phyloP scores from a whole-genome alignment of 352 stramenopile species.

The Paralagenidium karlingii region DNA sequence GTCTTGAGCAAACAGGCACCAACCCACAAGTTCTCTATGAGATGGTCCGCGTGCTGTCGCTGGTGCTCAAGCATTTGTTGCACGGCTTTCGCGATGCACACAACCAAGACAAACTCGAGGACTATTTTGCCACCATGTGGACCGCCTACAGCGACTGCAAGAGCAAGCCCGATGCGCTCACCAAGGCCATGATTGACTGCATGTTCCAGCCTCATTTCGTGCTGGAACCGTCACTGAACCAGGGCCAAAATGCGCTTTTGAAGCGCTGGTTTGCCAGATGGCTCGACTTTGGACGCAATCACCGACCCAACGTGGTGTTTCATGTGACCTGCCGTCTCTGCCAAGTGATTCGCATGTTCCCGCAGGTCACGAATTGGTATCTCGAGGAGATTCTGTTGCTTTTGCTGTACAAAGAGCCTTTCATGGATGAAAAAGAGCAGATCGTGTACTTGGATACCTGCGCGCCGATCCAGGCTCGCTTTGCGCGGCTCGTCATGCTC shows the following conservation, averaged over 20 bases:
- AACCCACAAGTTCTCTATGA: conserved; percentile 39
- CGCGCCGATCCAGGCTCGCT: conserved; percentile 25
- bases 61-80: conserved; percentile 36
- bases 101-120: conserved; percentile 12
- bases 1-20: conserved; percentile 36
- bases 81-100: too few species aligned
- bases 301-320: conserved; percentile 70
- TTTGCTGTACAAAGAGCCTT: conserved; percentile 62
- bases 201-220: conserved; percentile 65
- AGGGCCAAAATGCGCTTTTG: conserved; percentile 12
- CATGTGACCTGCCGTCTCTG: conserved; percentile 54
- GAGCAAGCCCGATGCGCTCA: conserved; percentile 53
- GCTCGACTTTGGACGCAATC: conserved; percentile 29
- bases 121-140: conserved; percentile 47
- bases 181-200: conserved; percentile 43
- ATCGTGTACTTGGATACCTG: conserved; percentile 1
- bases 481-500: conserved; percentile 56
- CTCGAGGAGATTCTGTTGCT: conserved; percentile 52
- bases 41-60: conserved; percentile 55
- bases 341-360: conserved; percentile 48
- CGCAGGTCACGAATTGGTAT: conserved; percentile 28
- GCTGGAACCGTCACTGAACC: conserved; percentile 8
- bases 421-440: conserved; percentile 28
- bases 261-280: conserved; percentile 49
- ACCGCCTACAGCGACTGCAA: conserved; percentile 52